Conservation (phyloP, 352 stramenopile genomes). For the Phytophthora pseudosyringae region DNA sequence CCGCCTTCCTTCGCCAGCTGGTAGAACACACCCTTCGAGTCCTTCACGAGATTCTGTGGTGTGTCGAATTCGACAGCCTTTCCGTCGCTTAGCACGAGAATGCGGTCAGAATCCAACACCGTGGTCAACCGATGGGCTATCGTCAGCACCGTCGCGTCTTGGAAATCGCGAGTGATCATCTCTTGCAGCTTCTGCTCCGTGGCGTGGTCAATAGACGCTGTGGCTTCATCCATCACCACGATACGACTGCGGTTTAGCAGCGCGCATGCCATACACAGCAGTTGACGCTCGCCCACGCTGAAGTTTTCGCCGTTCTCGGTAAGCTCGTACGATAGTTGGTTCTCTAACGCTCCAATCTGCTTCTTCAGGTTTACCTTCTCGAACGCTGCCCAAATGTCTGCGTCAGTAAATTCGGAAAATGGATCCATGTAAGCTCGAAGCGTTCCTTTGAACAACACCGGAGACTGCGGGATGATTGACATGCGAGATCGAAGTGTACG, state of each 20-base stretch:
- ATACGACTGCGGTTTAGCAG: conserved; percentile 86
- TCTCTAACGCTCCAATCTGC: conserved; percentile 18
- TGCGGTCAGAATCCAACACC: no score
- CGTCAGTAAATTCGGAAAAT: conserved; percentile 72
- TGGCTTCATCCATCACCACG: conserved; percentile 96
- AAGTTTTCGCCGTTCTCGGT: conserved; percentile 18
- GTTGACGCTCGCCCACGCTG: conserved; percentile 88
- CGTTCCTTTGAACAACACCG: conserved; percentile 91
- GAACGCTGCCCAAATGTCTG: conserved; percentile 73
- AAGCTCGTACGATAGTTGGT: conserved; percentile 24
- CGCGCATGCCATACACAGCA: conserved; percentile 92
- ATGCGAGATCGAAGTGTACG: conserved; percentile 33
- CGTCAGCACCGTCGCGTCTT: no score
- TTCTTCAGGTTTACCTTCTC: conserved; percentile 65
- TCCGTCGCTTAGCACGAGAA: no score
- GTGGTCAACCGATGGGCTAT: no score
- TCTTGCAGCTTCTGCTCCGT: conserved; percentile 68
- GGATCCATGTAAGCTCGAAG: conserved; percentile 91
- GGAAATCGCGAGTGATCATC: conserved; percentile 26
- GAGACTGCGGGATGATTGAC: conserved; percentile 74
- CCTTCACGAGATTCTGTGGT: no score
- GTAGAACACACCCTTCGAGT: no score
- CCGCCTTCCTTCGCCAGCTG: no score
- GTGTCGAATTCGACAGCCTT: no score
- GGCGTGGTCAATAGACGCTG: conserved; percentile 61